These are phyloP conservation scores for Phanerochaete sordida DNA, from an alignment of 768 basidiomycete genomes.

Conservation along the genomic window DNA sequence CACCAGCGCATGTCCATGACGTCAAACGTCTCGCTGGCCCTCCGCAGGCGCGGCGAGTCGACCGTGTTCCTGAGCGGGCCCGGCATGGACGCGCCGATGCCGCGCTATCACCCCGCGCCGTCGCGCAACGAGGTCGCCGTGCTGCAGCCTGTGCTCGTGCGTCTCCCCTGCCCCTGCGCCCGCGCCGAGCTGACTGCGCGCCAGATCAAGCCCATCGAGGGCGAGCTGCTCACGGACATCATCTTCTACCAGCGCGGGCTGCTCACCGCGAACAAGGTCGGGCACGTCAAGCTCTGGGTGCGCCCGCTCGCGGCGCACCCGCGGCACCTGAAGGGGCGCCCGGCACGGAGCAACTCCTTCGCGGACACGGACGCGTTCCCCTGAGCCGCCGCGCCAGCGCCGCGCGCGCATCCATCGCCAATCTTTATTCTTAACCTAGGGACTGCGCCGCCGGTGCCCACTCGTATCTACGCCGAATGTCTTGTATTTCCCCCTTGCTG, in stretches of 20 bases:
- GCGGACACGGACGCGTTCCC: conserved; percentile 3
- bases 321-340: conserved; percentile 23
- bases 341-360: conserved; percentile 13
- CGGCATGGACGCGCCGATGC: conserved; percentile 38
- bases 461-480: background rate
- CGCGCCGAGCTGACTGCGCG: background rate
- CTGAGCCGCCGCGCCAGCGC: background rate
- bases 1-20: conserved; percentile 77
- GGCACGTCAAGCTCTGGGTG: conserved; percentile 83
- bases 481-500: background rate
- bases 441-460: background rate
- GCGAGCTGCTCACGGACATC: conserved; percentile 73
- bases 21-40: conserved; percentile 71
- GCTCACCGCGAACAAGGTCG: conserved; percentile 73
- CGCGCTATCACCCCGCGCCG: conserved; percentile 83
- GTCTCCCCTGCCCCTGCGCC: conserved; percentile 21
- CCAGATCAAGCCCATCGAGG: conserved; percentile 79
- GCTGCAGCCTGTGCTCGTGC: conserved; percentile 85
- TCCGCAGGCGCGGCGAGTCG: conserved; percentile 51
- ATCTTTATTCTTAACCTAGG: conserved; percentile 7
- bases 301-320: conserved; percentile 55
- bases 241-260: conserved; percentile 75
- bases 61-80: conserved; percentile 47
- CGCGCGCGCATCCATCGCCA: background rate
- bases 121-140: conserved; percentile 87